A percentile compares a stretch with the other conserved stretches of the same genome.
These are phyloP conservation scores for Beta lomatogona DNA, from an alignment of 179 eudicot species.

Conservation along the genomic window DNA sequence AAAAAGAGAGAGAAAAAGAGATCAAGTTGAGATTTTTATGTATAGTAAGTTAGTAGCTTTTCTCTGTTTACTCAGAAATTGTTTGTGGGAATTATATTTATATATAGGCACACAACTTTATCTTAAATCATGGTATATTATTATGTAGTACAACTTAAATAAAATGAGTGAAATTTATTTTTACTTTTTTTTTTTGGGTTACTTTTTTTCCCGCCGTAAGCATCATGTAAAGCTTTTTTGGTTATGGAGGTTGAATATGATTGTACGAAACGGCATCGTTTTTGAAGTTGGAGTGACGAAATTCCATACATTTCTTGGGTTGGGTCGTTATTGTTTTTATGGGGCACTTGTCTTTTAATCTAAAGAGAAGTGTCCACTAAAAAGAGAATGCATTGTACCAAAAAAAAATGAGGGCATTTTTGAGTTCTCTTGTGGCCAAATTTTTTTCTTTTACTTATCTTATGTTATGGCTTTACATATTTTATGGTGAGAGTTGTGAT, in stretches of 20 bases:
- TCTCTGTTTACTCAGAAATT: slow-evolving; percentile 14
- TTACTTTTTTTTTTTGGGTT: not conserved
- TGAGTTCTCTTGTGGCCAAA: slow-evolving; percentile 22
- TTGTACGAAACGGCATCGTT: slow-evolving; percentile 33
- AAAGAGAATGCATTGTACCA: slow-evolving; percentile 19
- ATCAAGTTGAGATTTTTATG: slow-evolving; percentile 27
- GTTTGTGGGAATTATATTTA: slow-evolving; percentile 12
- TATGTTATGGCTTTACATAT: slow-evolving; percentile 6
- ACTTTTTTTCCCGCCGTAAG: slow-evolving; percentile 35
- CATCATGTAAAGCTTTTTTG: slow-evolving; percentile 27
- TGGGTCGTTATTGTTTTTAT: slow-evolving; percentile 11
- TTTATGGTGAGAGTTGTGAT: slow-evolving; percentile 19
- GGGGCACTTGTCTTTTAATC: slow-evolving; percentile 22
- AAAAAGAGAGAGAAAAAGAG: not conserved
- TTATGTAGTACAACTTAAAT: not conserved
- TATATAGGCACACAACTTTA: slow-evolving; percentile 17
- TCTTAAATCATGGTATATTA: slow-evolving; percentile 16
- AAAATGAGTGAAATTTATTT: not conserved
- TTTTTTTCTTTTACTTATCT: not conserved
- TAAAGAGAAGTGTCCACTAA: slow-evolving; percentile 23
- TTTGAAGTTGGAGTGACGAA: slow-evolving; percentile 35
- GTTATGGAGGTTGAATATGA: slow-evolving; percentile 16
- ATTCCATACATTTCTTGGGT: slow-evolving; percentile 9
- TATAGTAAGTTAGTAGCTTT: not conserved
- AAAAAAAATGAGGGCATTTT: slow-evolving; percentile 12